Evolutionary conservation across 108 stramenopile genomes (phyloP).

Genomic region (Pseudonitzschia multiseries): DNA sequence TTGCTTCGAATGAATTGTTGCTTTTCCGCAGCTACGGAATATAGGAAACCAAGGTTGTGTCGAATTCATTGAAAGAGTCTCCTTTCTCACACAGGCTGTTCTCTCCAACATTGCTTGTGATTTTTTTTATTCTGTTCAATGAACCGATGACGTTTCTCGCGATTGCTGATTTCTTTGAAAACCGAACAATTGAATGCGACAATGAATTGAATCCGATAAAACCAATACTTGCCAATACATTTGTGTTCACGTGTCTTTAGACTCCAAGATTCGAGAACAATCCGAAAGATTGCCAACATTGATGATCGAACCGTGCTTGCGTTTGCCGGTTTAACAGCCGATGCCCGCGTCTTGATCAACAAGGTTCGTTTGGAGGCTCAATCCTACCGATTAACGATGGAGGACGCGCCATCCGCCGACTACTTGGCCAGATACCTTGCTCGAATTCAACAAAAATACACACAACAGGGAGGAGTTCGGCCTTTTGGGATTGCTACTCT

Average conservation of each 20-base stretch:
- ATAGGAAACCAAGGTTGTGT: background rate
- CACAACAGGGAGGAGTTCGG: conserved; percentile 98
- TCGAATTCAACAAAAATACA: conserved; percentile 97
- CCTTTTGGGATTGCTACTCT: conserved; percentile 98
- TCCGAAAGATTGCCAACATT: conserved; percentile 96
- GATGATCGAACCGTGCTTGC: conserved; percentile 94
- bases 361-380: conserved; percentile 94
- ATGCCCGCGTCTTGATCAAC: conserved; percentile 97
- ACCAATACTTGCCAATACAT: background rate
- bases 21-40: background rate
- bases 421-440: conserved; percentile 98
- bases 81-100: background rate
- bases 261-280: conserved; percentile 97
- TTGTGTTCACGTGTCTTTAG: conserved; percentile 26
- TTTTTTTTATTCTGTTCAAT: background rate
- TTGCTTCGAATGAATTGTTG: background rate
- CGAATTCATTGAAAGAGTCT: background rate
- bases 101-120: background rate
- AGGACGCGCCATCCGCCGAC: conserved; percentile 97
- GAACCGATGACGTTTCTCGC: background rate
- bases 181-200: background rate
- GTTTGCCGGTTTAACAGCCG: conserved; percentile 99
- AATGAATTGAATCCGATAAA: too few species aligned
- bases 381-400: conserved; percentile 98
- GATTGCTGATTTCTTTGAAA: conserved; percentile 1